These are phyloP conservation scores for Hawksworthiomyces lignivorus DNA, from an alignment of 2,329 filamentous ascomycete species.

Conservation along the genomic window DNA sequence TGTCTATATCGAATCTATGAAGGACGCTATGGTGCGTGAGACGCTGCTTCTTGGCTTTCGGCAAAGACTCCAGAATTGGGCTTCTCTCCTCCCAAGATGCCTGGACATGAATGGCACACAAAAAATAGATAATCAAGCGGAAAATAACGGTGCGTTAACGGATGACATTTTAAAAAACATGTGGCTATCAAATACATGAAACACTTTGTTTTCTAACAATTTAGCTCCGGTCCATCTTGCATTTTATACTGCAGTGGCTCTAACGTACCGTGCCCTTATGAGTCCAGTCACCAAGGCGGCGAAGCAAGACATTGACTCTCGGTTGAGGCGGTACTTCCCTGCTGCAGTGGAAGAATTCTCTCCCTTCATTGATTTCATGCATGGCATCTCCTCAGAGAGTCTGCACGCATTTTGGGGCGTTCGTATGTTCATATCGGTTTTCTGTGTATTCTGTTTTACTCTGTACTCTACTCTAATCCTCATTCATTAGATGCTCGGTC, in stretches of 20 bases:
- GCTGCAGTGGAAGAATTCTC: constrained; percentile 28
- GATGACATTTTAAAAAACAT: no score
- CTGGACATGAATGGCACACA: constrained; percentile 19
- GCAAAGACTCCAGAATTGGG: constrained; percentile 27
- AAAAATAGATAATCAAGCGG: neutral
- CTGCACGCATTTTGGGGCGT: constrained; percentile 37
- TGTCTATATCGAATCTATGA: constrained; percentile 13
- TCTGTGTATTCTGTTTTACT: constrained; percentile 2
- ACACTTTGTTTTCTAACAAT: no score
- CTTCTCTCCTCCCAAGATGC: constrained; percentile 28
- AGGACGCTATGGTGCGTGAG: constrained; percentile 12
- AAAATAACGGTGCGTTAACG: constrained; percentile 15
- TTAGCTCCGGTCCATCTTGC: constrained; percentile 31
- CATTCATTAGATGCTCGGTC: constrained; percentile 26
- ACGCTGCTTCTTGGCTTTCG: constrained; percentile 19
- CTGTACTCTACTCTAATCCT: neutral
- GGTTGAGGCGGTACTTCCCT: constrained; percentile 27
- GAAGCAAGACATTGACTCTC: constrained; percentile 28
- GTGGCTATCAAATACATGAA: no score
- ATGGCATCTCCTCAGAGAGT: constrained; percentile 25
- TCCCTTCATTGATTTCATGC: constrained; percentile 31
- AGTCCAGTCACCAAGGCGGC: constrained; percentile 34
- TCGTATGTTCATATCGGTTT: constrained; percentile 25
- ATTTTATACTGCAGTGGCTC: constrained; percentile 33
- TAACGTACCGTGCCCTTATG: constrained; percentile 37